Percentiles rank a stretch among this genome's conserved stretches.
Conservation (phyloP, 2,329 filamentous ascomycete species). For the Colletotrichum paranaense region DNA sequence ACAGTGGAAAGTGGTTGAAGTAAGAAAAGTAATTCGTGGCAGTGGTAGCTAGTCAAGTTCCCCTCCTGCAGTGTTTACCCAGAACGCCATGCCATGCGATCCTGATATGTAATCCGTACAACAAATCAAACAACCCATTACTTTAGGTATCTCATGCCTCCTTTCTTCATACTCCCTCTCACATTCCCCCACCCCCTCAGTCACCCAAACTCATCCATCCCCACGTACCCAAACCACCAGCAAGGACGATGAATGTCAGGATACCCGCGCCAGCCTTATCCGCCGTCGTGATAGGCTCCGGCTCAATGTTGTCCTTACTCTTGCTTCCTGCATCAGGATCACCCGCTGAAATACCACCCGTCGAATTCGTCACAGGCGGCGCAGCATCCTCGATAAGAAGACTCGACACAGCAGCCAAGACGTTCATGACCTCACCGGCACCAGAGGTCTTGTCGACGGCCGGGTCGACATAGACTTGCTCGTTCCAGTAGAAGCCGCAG, state of each 20-base stretch:
- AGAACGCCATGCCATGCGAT: slow-evolving; percentile 35
- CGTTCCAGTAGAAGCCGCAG: slow-evolving; percentile 74
- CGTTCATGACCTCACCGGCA: slow-evolving; percentile 70
- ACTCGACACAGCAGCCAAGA: slow-evolving; percentile 64
- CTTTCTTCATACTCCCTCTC: neutral
- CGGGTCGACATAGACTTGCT: slow-evolving; percentile 55
- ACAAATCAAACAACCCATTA: slow-evolving; percentile 15
- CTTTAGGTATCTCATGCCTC: neutral
- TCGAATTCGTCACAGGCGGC: slow-evolving; percentile 56
- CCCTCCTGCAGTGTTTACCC: slow-evolving; percentile 6
- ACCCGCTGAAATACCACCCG: slow-evolving; percentile 62
- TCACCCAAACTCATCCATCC: slow-evolving; percentile 59
- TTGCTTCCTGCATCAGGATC: slow-evolving; percentile 52
- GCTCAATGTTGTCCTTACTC: slow-evolving; percentile 44
- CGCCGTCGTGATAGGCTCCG: slow-evolving; percentile 51
- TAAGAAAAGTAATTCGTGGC: neutral
- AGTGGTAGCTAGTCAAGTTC: neutral
- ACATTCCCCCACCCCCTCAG: neutral
- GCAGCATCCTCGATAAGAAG: slow-evolving; percentile 55
- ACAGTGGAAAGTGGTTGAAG: neutral
- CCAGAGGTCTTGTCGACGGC: slow-evolving; percentile 65
- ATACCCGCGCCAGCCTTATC: slow-evolving; percentile 62
- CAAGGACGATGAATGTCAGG: slow-evolving; percentile 57
- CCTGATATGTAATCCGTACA: slow-evolving; percentile 28
- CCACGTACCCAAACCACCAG: slow-evolving; percentile 55